Evolutionary conservation across 352 stramenopile genomes (phyloP).

Genomic region (Phytophthora vignae): DNA sequence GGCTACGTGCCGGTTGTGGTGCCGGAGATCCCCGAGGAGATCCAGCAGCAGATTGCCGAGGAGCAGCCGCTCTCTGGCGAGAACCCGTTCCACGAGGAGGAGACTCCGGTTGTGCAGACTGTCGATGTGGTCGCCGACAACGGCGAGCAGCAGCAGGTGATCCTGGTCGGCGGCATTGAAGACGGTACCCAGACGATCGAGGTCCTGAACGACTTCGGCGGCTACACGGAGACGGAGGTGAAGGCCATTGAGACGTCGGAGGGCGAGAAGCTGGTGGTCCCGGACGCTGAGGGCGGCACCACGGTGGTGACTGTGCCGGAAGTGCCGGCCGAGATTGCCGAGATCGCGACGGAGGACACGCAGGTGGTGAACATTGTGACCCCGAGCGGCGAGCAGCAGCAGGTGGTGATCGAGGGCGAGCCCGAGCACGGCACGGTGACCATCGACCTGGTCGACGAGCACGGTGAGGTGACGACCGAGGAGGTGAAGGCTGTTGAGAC

Average conservation of each 20-base stretch:
- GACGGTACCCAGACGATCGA: constrained; percentile 5
- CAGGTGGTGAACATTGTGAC: constrained; percentile 9
- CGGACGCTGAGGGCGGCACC: neutral
- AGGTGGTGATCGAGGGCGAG: constrained; percentile 10
- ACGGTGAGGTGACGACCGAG: constrained; percentile 14
- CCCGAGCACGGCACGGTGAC: constrained; percentile 15
- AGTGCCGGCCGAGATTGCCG: constrained; percentile 22
- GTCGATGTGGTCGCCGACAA: neutral
- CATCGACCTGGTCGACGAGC: constrained; percentile 10
- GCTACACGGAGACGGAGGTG: constrained; percentile 1
- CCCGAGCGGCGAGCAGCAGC: neutral
- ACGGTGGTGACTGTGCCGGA: constrained; percentile 5
- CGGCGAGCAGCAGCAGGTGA: constrained; percentile 9
- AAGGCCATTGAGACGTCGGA: neutral
- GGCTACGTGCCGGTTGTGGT: neutral
- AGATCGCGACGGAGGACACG: neutral
- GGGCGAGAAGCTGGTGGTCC: constrained; percentile 6
- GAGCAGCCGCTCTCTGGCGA: too few species aligned
- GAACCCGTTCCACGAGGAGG: neutral
- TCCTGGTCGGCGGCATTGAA: neutral
- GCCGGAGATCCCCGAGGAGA: neutral
- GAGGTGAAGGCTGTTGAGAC: constrained; percentile 7
- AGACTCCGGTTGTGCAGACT: neutral
- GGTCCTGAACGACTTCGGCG: constrained; percentile 2
- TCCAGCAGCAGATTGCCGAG: too few species aligned